Base-by-base conservation (phyloP, 768 basidiomycete genomes). In the Lactifluus piperatus region DNA sequence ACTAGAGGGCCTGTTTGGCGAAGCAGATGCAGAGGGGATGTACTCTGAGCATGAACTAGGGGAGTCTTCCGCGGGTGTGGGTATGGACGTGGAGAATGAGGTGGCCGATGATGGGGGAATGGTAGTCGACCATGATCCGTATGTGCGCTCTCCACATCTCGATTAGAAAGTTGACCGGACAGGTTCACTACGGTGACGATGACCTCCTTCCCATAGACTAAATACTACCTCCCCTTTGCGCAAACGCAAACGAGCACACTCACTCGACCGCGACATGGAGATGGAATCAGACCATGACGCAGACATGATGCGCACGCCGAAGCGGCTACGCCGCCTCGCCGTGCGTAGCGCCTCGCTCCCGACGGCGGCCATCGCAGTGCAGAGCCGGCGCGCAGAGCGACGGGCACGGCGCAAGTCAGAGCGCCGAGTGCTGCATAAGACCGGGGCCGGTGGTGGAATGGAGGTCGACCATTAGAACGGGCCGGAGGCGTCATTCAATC, bases 1-100 rank as follows among this genome's bases (percentile, higher is more conserved):
- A 60, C 71, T 88, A 3, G 90, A 82, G 11, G 94, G 86, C 0
- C 71, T 97, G 5, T 94, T 95, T 63, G 84, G 85, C 5, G 81
- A 78, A 41, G 85, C 88, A 0, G 93, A 93, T 68, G 83, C 82
- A 2, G 59, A 44, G 11, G 87, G 85, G n/a, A 91, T 89, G 9
- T 73, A 73, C 2, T 68, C 69, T 4, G 71, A 70, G 11, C 60
- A 56, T 18, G 67, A 69, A 18, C 70, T 66, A 22, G 63, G 62
- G 49, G 62, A 37, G n/a, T 74, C 14, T 14, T 20, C 22, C 14
- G 29, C 77, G 37, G 44, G 52, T 13, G 43, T 43, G 8, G 56
- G 37, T 6, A 62, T 63, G 56, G 48, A 56, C 4, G 34, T 58
- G 14, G 64, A 63, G 20, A 62, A 54, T 5, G 62, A 48, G 29